A percentile compares a stretch with the other conserved stretches of the same genome.
These are phyloP conservation scores for Ascoidea tarda DNA, from an alignment of 805 yeast genomes.

Conservation along the genomic window DNA sequence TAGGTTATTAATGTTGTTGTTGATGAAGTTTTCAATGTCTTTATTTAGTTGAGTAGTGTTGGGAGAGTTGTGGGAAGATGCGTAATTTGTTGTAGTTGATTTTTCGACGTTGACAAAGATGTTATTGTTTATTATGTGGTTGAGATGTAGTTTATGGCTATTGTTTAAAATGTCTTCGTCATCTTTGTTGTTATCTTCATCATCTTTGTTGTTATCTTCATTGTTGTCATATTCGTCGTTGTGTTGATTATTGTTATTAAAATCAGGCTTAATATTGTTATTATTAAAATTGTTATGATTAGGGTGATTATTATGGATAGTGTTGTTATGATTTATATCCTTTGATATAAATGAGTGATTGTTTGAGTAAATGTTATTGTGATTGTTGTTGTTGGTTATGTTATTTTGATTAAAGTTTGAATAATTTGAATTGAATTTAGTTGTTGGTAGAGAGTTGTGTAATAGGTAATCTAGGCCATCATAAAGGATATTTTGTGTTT, in stretches of 20 bases:
- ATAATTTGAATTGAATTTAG: no score
- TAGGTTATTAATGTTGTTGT: neutral
- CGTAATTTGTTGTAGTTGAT: neutral
- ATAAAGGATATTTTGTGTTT: slow-evolving; percentile 3
- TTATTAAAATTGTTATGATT: no score
- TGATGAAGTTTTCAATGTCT: slow-evolving; percentile 1
- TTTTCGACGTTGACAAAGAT: neutral
- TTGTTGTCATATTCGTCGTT: neutral
- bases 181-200: neutral
- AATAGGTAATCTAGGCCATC: slow-evolving; percentile 19
- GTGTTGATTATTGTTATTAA: no score
- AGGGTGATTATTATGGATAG: neutral
- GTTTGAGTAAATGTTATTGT: no score
- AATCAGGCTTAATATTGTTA: no score
- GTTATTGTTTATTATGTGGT: no score
- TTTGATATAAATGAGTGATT: neutral
- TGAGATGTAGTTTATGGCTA: no score
- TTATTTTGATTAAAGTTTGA: neutral
- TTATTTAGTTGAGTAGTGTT: neutral
- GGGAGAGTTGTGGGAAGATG: neutral
- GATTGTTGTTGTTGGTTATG: no score
- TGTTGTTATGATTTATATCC: neutral
- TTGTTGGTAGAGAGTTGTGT: neutral
- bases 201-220: neutral
- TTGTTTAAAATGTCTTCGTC: no score